Evolutionary conservation across 768 basidiomycete genomes (phyloP).

Genomic region (Suillus placidus): DNA sequence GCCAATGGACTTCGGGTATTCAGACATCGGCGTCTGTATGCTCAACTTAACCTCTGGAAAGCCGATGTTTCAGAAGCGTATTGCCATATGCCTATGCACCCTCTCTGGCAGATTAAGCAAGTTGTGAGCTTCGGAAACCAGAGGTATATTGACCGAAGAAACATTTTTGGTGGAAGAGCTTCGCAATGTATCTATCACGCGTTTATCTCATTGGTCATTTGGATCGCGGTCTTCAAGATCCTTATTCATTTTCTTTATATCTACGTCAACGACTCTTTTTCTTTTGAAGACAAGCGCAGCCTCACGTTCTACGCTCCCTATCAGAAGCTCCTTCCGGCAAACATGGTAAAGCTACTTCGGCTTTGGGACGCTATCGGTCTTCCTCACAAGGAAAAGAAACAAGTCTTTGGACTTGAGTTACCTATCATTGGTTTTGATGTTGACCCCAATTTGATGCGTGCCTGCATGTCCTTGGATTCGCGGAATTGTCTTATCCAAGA

Average conservation of each 20-base stretch:
- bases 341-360: constrained; percentile 20
- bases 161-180: constrained; percentile 27
- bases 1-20: no score
- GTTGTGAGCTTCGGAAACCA: no score
- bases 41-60: no score
- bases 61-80: no score
- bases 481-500: constrained; percentile 19
- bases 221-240: constrained; percentile 29
- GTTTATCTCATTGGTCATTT: constrained; percentile 34
- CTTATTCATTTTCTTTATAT: constrained; percentile 19
- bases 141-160: constrained; percentile 27
- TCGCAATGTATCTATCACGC: constrained; percentile 32
- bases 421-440: constrained; percentile 44
- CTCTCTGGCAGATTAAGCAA: no score
- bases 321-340: neutral
- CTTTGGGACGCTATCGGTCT: constrained; percentile 35
- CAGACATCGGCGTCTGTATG: no score
- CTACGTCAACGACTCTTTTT: constrained; percentile 35
- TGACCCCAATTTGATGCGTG: constrained; percentile 29
- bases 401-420: constrained; percentile 26
- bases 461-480: constrained; percentile 21
- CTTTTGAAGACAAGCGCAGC: neutral
- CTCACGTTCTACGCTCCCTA: constrained; percentile 8
- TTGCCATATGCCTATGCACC: no score
- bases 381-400: constrained; percentile 36